Base-by-base conservation (phyloP, 2,329 filamentous ascomycete genomes). In the Colletotrichum cereale region DNA sequence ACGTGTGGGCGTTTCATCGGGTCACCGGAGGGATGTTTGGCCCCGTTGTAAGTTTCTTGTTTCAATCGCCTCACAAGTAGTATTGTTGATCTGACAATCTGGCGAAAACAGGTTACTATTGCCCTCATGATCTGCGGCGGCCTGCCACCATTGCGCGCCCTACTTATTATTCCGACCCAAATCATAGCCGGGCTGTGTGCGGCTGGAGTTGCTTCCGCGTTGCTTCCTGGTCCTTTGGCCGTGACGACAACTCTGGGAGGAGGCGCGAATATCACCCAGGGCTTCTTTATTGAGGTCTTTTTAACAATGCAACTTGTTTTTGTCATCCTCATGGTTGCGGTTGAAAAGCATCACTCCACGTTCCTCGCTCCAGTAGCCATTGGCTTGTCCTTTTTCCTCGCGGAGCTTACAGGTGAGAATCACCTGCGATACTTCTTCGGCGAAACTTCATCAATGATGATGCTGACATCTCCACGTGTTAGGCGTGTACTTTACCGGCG, bases 331-430 rank as follows among this genome's bases (percentile, higher is more conserved):
- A 91, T 93, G 87, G 84, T 93, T 55, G 91, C 91, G 0, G 88
- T 89, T 5, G 91, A 93, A 78, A 94, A 94, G 81, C 91, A 94
- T 79, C 90, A 90, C 55, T 89, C 89, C 2, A 94, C 92, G 0
- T 93, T 87, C 77, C 81, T 94, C 1, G 92, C 92, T 0, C 92
- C 92, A 0, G 82, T 94, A 4, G 91, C 90, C 16, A 93, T 95
- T 75, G 93, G 93, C 1, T 80, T 93, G 2, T 85, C 91, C 0
- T 85, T 94, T 64, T 94, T 94, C 79, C 86, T 94, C 53, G 82
- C 82, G 6, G 81, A 87, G 77, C 78, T 86, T 62, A 80, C 78
- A 47, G 82, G 78, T 79, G 72, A 62, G 76, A 74, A 21, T 1
- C 8, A n/a, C n/a, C 18, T 56, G 1, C 1, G 2, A 24, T 3